phyloP scores from a whole-genome alignment of 495 filamentous ascomycete species.

The Sporormia fimetaria region DNA sequence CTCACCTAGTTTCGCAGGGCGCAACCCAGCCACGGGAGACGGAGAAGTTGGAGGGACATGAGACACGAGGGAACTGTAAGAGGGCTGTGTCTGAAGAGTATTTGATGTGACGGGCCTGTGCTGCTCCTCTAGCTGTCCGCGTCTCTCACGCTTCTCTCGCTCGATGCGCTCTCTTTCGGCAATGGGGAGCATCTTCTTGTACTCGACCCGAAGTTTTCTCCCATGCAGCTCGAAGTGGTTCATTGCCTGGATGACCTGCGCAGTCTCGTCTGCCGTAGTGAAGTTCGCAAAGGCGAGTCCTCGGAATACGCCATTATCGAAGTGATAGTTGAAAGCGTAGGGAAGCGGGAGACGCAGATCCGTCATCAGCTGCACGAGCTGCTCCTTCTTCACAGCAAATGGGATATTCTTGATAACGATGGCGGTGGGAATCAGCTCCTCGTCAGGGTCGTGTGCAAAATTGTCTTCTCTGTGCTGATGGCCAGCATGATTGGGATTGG shows the following conservation, averaged over 20 bases:
- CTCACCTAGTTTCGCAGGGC: slow-evolving; percentile 49
- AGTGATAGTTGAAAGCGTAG: slow-evolving; percentile 99
- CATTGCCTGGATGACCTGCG: slow-evolving; percentile 74
- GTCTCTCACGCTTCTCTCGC: slow-evolving; percentile 89
- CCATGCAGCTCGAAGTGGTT: slow-evolving; percentile 95
- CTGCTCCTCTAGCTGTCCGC: slow-evolving; percentile 93
- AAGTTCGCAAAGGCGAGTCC: slow-evolving; percentile 98
- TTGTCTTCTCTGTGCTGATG: slow-evolving; percentile 38
- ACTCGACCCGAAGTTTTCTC: slow-evolving; percentile 87
- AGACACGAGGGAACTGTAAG: slow-evolving; percentile 71
- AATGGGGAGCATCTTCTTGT: slow-evolving; percentile 97
- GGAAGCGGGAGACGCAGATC: slow-evolving; percentile 81
- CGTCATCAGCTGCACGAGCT: slow-evolving; percentile 83
- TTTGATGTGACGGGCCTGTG: slow-evolving; percentile 60
- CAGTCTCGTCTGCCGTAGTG: slow-evolving; percentile 86
- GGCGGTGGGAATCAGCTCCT: slow-evolving; percentile 91
- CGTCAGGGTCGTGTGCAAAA: slow-evolving; percentile 48
- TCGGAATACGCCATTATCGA: slow-evolving; percentile 94
- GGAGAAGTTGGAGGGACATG: slow-evolving; percentile 59
- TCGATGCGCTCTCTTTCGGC: slow-evolving; percentile 94
- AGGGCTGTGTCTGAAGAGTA: slow-evolving; percentile 72
- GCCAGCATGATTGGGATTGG: slow-evolving; percentile 11
- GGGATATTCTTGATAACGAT: slow-evolving; percentile 99
- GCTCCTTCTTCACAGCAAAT: slow-evolving; percentile 95
- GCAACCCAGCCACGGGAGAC: slow-evolving; percentile 53